phyloP scores from a whole-genome alignment of 805 yeast genomes.

The Wickerhamomyces sydowiorum region DNA sequence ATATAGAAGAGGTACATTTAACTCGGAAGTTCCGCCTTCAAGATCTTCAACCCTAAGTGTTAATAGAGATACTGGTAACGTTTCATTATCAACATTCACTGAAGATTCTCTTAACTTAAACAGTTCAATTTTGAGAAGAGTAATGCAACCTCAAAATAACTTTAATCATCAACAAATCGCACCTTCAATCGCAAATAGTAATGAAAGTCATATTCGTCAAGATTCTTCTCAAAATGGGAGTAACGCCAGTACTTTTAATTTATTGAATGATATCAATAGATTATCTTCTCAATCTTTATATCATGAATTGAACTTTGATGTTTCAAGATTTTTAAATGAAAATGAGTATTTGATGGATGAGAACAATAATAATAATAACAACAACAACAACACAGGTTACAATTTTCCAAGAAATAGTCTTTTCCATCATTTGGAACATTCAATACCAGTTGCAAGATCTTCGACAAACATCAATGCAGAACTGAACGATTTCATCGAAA shows the following conservation, averaged over 20 bases:
- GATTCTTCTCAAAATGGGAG: neutral
- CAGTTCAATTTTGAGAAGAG: slow-evolving; percentile 1
- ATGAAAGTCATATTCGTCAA: neutral
- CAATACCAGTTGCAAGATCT: neutral
- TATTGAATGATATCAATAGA: slow-evolving; percentile 4
- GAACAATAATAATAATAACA: no score
- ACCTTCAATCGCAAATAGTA: neutral
- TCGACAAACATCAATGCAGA: neutral
- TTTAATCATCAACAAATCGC: slow-evolving; percentile 1
- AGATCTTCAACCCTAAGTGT: neutral
- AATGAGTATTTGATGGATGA: neutral
- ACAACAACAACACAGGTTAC: no score
- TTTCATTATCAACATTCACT: neutral
- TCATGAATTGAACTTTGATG: no score
- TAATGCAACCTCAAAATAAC: neutral
- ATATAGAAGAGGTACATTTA: neutral
- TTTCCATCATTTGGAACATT: slow-evolving; percentile 1
- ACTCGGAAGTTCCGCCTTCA: neutral
- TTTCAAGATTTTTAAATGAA: no score
- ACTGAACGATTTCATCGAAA: neutral
- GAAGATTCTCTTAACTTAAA: neutral
- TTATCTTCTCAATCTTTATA: slow-evolving; percentile 3
- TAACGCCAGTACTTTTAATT: neutral
- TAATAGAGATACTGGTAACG: neutral
- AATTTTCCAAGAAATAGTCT: neutral